Percentiles rank a stretch among this genome's conserved stretches.
These are phyloP conservation scores for Rhizoclosmatium globosum DNA, from an alignment of 192 early-diverging fungal genomes.

Conservation along the genomic window DNA sequence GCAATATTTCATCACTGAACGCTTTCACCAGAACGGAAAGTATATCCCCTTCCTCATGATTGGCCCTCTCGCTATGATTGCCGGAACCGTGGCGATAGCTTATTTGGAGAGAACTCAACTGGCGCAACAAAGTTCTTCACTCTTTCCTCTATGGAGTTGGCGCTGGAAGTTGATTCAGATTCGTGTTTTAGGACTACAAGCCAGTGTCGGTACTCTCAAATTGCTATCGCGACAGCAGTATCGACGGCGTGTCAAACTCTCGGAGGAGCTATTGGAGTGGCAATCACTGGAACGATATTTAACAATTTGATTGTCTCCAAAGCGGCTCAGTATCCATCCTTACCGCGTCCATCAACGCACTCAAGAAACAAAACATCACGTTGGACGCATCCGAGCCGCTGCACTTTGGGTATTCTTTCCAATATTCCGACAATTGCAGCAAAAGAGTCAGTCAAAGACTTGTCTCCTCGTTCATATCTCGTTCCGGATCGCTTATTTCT, in stretches of 20 bases:
- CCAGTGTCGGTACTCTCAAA: slow-evolving; percentile 66
- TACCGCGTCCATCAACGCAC: not conserved
- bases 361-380: not conserved
- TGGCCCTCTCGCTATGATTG: slow-evolving; percentile 1
- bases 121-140: slow-evolving; percentile 62
- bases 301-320: slow-evolving; percentile 45
- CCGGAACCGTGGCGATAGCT: not conserved
- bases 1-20: no score
- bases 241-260: slow-evolving; percentile 71
- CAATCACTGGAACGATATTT: slow-evolving; percentile 32
- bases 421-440: not conserved
- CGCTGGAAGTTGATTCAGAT: slow-evolving; percentile 79
- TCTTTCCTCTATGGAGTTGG: slow-evolving; percentile 79
- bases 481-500: not conserved
- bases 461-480: not conserved
- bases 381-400: slow-evolving; percentile 3
- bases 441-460: not conserved
- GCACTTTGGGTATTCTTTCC: slow-evolving; percentile 11
- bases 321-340: slow-evolving; percentile 34
- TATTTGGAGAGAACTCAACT: slow-evolving; percentile 44
- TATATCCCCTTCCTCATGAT: slow-evolving; percentile 29
- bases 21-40: not conserved
- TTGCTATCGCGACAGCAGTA: slow-evolving; percentile 78
- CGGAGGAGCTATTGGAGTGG: slow-evolving; percentile 39
- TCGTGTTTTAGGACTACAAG: slow-evolving; percentile 77